Base-by-base conservation (phyloP, 108 stramenopile genomes). In the Hondaea fermentalgiana region DNA sequence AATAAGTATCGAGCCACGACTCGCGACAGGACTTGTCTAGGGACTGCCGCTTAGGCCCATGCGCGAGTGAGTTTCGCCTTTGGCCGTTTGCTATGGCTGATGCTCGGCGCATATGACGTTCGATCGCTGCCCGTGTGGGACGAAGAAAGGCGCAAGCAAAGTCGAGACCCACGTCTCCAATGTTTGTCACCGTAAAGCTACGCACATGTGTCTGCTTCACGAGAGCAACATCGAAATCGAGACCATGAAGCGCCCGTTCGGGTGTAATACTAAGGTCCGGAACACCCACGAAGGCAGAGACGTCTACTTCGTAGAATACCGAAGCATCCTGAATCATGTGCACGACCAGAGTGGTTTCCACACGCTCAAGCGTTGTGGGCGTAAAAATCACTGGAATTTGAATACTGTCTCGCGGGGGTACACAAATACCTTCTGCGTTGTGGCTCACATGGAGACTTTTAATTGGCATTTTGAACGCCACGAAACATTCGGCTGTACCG, bases 171-270 rank as follows among this genome's bases (percentile, higher is more conserved):
- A 83, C 76, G 76, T 83, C 76, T 8, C 76, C 76, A 83, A 83
- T 83, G 23, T 83, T 83, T 45, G 76, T 83, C 12, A 83, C 76
- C 49, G 76, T 83, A 1, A 83, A 83, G 76, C 76, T 83, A 6
- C 76, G 76, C 6, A 53, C 6, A 23, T 83, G 76, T 23, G 76
- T 83, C 23, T 83, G 76, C 51, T 83, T 83, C 3, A 83, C 51
- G 2, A 83, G 28, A 53, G 76, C 76, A 35, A 83, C 76, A 23
- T 83, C 76, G 4, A 83, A 83, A 35, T 83, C 51, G 23, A 83
- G 28, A 55, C 49, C 45, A 12, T 3, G 3, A 17, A 83, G 23
- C 49, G 76, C 76, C 1, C 51, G 76, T 53, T 83, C 76, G 6
- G 76, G 76, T 10, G 76, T 83, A 0, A 83, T 45, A 12, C 49